Percentiles rank a stretch among this genome's conserved stretches.
These are phyloP conservation scores for Ceraceosorus guamensis DNA, from an alignment of 1,284 basidiomycete genomes.

Conservation along the genomic window DNA sequence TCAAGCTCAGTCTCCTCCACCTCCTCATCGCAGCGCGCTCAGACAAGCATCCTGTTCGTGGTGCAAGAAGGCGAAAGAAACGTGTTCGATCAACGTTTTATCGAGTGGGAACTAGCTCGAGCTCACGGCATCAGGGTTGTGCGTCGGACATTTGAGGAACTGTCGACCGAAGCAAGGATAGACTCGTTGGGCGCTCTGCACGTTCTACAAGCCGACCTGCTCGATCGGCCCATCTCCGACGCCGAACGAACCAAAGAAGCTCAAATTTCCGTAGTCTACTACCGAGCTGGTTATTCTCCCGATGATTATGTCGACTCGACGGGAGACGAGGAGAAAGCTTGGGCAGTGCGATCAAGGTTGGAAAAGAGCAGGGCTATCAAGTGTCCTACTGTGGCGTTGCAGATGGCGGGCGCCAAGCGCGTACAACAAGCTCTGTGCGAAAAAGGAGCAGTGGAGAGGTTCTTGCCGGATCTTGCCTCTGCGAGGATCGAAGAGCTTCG, in stretches of 20 bases:
- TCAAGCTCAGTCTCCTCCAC: too few relatives aligned
- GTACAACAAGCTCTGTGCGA: slow-evolving; percentile 82
- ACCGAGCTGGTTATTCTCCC: slow-evolving; percentile 78
- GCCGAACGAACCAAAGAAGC: slow-evolving; percentile 20
- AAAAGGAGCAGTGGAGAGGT: slow-evolving; percentile 66
- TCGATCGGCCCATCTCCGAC: background rate
- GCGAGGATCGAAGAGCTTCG: slow-evolving; percentile 12
- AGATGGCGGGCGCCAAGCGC: slow-evolving; percentile 92
- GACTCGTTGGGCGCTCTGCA: background rate
- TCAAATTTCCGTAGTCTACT: slow-evolving; percentile 79
- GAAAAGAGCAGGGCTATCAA: slow-evolving; percentile 81
- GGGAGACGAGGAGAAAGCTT: too few relatives aligned
- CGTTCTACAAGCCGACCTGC: too few relatives aligned
- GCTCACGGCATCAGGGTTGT: slow-evolving; percentile 48
- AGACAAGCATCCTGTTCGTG: slow-evolving; percentile 64
- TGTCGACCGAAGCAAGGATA: slow-evolving; percentile 9
- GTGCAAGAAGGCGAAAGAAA: slow-evolving; percentile 87
- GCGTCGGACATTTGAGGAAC: slow-evolving; percentile 28
- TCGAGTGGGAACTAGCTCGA: slow-evolving; percentile 78
- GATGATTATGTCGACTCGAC: too few relatives aligned
- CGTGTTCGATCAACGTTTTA: slow-evolving; percentile 82
- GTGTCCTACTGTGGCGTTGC: slow-evolving; percentile 81
- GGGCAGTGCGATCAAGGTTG: slow-evolving; percentile 65
- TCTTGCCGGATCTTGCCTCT: slow-evolving; percentile 46
- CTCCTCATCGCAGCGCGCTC: background rate